These are phyloP conservation scores for Dalechampia spathulata DNA, from an alignment of 441 rosid genomes.

Conservation along the genomic window DNA sequence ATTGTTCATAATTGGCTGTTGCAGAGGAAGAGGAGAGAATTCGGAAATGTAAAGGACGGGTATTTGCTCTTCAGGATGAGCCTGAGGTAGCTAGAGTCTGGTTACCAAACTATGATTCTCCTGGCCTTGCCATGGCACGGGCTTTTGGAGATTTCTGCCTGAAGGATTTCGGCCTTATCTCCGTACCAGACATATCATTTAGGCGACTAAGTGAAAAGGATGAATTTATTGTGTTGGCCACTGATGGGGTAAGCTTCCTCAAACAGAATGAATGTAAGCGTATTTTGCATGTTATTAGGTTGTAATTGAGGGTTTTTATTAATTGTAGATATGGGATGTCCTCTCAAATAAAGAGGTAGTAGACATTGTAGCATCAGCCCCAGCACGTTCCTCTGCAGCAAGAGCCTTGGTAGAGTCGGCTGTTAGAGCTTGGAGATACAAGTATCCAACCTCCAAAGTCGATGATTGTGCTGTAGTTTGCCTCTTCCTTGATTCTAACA, in stretches of 20 bases:
- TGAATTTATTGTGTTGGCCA: slow-evolving; percentile 84
- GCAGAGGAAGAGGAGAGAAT: slow-evolving; percentile 96
- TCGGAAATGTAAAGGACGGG: slow-evolving; percentile 75
- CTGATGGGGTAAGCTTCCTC: slow-evolving; percentile 60
- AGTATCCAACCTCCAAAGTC: slow-evolving; percentile 85
- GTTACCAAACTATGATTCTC: slow-evolving; percentile 89
- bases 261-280: not conserved
- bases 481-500: slow-evolving; percentile 58
- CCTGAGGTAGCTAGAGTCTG: slow-evolving; percentile 90
- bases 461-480: slow-evolving; percentile 96
- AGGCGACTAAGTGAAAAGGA: slow-evolving; percentile 57
- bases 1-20: not conserved
- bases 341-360: slow-evolving; percentile 86
- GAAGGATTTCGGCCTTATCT: slow-evolving; percentile 83
- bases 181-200: slow-evolving; percentile 74
- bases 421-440: slow-evolving; percentile 72
- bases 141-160: slow-evolving; percentile 99
- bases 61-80: slow-evolving; percentile 87
- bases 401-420: slow-evolving; percentile 80
- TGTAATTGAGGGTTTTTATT: slow-evolving; percentile 4
- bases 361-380: slow-evolving; percentile 64
- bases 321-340: slow-evolving; percentile 81
- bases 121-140: slow-evolving; percentile 99
- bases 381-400: slow-evolving; percentile 67
- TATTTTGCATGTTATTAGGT: not conserved